Conservation (phyloP, 164 flowering plant species). For the grape (Vitis vinifera) region DNA sequence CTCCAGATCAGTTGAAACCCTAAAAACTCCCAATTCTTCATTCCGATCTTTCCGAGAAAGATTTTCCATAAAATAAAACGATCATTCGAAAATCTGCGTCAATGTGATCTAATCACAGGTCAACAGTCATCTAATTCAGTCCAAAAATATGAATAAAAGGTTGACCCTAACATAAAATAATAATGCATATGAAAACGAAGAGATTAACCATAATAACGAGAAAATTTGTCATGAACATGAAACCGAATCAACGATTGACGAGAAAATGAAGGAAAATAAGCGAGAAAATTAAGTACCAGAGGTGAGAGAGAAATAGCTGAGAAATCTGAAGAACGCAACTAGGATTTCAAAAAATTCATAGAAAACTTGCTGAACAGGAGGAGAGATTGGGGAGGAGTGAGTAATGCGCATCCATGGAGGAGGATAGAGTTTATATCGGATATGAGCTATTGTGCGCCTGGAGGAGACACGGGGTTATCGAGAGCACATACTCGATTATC, state of each 20-base stretch:
- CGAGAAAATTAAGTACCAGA: slow-evolving; percentile 7
- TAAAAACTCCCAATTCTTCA: slow-evolving; percentile 17
- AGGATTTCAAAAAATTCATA: neutral
- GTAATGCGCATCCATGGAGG: slow-evolving; percentile 42
- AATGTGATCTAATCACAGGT: slow-evolving; percentile 9
- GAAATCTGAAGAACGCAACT: slow-evolving; percentile 4
- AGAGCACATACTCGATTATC: slow-evolving; percentile 15
- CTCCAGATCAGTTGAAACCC: slow-evolving; percentile 26
- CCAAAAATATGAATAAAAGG: neutral
- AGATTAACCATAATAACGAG: slow-evolving; percentile 2
- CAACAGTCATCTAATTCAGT: slow-evolving; percentile 10
- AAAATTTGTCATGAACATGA: neutral
- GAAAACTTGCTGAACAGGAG: neutral
- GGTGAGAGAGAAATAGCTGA: neutral
- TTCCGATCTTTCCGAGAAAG: slow-evolving; percentile 6
- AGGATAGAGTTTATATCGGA: slow-evolving; percentile 22
- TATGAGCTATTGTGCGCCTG: slow-evolving; percentile 38
- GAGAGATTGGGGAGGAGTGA: slow-evolving; percentile 20
- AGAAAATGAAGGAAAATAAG: neutral
- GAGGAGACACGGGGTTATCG: slow-evolving; percentile 20
- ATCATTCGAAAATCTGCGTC: slow-evolving; percentile 4
- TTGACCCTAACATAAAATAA: slow-evolving; percentile 2
- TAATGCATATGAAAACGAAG: slow-evolving; percentile 6
- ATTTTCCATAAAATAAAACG: slow-evolving; percentile 8
- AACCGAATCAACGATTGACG: neutral